phyloP scores from a whole-genome alignment of 345 rosid species.

The Abelmoschus esculentus region DNA sequence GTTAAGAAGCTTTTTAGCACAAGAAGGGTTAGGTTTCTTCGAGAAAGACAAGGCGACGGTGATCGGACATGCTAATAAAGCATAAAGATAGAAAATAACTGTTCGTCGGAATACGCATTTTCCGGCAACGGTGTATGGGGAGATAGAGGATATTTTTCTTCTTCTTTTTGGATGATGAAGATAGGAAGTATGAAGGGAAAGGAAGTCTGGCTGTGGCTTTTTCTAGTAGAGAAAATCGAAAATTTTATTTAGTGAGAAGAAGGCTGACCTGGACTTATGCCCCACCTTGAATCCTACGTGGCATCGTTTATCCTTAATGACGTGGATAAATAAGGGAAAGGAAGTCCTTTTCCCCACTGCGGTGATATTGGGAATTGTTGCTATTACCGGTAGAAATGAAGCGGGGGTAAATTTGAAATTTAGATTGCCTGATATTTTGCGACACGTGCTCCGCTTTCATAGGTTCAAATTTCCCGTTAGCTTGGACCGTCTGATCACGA shows the following conservation, averaged over 20 bases:
- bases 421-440: not conserved
- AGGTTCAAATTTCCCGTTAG: not conserved
- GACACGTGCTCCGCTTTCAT: slow-evolving; percentile 5
- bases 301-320: not conserved
- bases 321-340: slow-evolving; percentile 3
- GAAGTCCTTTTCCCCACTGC: no score
- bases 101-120: slow-evolving; percentile 40
- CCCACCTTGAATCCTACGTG: slow-evolving; percentile 9
- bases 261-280: slow-evolving; percentile 31
- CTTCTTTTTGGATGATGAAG: slow-evolving; percentile 11
- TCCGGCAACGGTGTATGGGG: slow-evolving; percentile 27
- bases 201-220: slow-evolving; percentile 7
- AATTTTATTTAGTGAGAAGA: not conserved
- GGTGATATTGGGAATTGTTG: not conserved
- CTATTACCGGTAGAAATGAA: not conserved
- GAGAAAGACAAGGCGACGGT: slow-evolving; percentile 66
- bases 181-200: slow-evolving; percentile 11
- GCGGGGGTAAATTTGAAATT: slow-evolving; percentile 12
- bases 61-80: slow-evolving; percentile 49
- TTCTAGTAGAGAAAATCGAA: slow-evolving; percentile 25
- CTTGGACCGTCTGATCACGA: no score
- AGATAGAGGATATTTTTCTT: not conserved
- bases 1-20: slow-evolving; percentile 11
- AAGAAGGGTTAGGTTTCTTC: slow-evolving; percentile 23
- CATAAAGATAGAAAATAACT: slow-evolving; percentile 18